Evolutionary conservation across 768 basidiomycete genomes (phyloP).

Genomic region (Podaxis rugospora): DNA sequence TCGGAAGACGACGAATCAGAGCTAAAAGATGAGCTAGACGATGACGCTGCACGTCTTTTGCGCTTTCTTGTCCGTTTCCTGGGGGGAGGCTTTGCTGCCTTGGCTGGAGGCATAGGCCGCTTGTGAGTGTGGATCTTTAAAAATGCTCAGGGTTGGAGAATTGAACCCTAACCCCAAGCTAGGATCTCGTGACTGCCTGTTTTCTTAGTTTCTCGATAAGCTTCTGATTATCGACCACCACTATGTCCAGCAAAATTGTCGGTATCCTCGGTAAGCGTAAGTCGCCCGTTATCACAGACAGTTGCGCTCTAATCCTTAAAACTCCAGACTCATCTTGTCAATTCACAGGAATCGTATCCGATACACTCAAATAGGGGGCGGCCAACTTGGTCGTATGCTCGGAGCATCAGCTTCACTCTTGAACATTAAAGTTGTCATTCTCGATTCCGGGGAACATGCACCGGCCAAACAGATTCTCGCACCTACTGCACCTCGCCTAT

Average conservation of each 20-base stretch:
- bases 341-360: constrained; percentile 4
- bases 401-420: constrained; percentile 85
- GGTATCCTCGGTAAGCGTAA: constrained; percentile 51
- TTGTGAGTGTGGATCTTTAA: neutral
- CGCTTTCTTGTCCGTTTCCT: constrained; percentile 50
- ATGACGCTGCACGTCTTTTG: constrained; percentile 45
- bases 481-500: constrained; percentile 40
- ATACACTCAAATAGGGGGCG: constrained; percentile 64
- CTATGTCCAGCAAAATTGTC: constrained; percentile 42
- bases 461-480: constrained; percentile 89
- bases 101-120: constrained; percentile 19
- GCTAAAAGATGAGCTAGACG: constrained; percentile 39
- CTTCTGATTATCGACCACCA: constrained; percentile 1
- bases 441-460: constrained; percentile 73
- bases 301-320: constrained; percentile 3
- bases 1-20: constrained; percentile 26
- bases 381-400: constrained; percentile 97
- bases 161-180: constrained; percentile 1
- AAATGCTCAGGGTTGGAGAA: neutral
- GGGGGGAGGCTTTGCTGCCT: constrained; percentile 27
- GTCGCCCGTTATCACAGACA: constrained; percentile 12
- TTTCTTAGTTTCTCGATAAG: neutral
- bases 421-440: constrained; percentile 76
- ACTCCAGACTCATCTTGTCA: constrained; percentile 11
- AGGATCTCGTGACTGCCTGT: constrained; percentile 1